A percentile compares a stretch with the other conserved stretches of the same genome.
phyloP scores from a whole-genome alignment of 306 rosid species.

The Vigna unguiculata region DNA sequence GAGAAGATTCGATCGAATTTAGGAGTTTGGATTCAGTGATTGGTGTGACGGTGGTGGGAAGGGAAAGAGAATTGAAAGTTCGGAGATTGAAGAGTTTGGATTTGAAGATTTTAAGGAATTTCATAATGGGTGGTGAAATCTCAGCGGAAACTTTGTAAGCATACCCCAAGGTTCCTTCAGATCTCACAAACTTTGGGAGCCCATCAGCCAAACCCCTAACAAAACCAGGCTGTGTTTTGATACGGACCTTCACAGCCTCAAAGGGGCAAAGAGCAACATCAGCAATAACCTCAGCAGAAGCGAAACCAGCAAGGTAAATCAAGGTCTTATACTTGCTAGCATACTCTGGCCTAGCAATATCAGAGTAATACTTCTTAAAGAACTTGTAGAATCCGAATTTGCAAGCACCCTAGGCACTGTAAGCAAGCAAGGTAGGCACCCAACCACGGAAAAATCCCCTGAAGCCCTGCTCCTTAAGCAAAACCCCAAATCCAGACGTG shows the following conservation, averaged over 20 bases:
- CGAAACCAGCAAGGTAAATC: constrained; percentile 98
- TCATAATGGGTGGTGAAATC: constrained; percentile 37
- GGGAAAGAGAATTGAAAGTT: constrained; percentile 1
- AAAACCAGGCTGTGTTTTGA: constrained; percentile 97
- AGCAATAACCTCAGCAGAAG: constrained; percentile 96
- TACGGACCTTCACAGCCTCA: constrained; percentile 97
- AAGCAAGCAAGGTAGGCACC: constrained; percentile 96
- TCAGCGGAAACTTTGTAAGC: constrained; percentile 20
- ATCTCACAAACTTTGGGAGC: constrained; percentile 81
- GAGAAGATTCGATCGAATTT: constrained; percentile 61
- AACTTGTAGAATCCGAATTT: constrained; percentile 94
- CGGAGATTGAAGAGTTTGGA: constrained; percentile 35
- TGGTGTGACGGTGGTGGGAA: constrained; percentile 20
- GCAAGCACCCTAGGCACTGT: constrained; percentile 99
- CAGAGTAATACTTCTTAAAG: constrained; percentile 94
- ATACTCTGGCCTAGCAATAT: constrained; percentile 94
- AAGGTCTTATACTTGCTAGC: constrained; percentile 95
- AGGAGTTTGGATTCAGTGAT: constrained; percentile 52
- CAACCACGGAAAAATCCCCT: constrained; percentile 95
- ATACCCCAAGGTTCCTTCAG: constrained; percentile 95
- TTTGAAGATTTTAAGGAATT: constrained; percentile 19
- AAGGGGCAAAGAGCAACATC: constrained; percentile 96
- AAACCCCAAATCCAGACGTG: constrained; percentile 88
- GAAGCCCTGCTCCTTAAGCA: constrained; percentile 92
- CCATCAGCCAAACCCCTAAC: constrained; percentile 94